phyloP scores from a whole-genome alignment of 164 flowering plant genomes.

The Saururus chinensis region DNA sequence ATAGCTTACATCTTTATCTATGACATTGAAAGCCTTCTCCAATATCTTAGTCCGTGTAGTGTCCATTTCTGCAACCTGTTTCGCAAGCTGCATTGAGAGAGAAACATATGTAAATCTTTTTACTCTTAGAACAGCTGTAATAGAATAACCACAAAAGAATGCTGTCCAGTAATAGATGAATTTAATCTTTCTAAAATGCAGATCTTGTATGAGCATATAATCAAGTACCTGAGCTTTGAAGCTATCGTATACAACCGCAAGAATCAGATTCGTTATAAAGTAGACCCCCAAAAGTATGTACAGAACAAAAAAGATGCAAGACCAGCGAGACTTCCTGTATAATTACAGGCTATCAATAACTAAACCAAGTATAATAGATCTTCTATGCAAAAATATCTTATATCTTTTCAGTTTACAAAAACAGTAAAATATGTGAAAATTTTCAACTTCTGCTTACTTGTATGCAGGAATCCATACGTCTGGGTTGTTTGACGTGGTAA shows the following conservation, averaged over 20 bases:
- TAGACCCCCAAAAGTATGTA: slow-evolving; percentile 88
- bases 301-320: slow-evolving; percentile 58
- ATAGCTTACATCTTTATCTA: slow-evolving; percentile 58
- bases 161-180: too few species aligned
- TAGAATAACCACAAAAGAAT: too few species aligned
- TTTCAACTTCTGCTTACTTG: slow-evolving; percentile 60
- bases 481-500: slow-evolving; percentile 95
- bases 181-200: too few species aligned
- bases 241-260: slow-evolving; percentile 95
- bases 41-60: slow-evolving; percentile 38
- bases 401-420: background rate
- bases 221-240: slow-evolving; percentile 69
- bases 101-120: background rate
- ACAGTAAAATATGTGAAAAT: background rate
- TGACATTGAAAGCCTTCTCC: slow-evolving; percentile 64
- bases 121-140: background rate
- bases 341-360: slow-evolving; percentile 4
- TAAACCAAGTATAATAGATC: background rate
- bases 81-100: slow-evolving; percentile 52
- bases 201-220: background rate
- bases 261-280: slow-evolving; percentile 83
- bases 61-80: slow-evolving; percentile 74
- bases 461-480: slow-evolving; percentile 99
- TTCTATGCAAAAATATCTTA: background rate
- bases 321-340: slow-evolving; percentile 85